A percentile compares a stretch with the other conserved stretches of the same genome.
phyloP scores from a whole-genome alignment of 345 rosid species.

The Populus euphratica region DNA sequence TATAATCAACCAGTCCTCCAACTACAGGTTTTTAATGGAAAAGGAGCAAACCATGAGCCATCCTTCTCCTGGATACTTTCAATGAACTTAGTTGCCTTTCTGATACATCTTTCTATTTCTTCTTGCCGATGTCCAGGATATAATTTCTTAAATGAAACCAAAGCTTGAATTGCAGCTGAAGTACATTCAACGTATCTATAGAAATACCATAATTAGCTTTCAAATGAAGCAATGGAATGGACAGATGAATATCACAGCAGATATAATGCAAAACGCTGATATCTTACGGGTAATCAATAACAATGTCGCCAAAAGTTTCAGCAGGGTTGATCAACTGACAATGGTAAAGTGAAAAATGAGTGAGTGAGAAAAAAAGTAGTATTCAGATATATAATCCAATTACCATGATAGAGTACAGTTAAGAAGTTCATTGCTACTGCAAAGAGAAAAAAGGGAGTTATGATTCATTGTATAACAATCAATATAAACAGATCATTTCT shows the following conservation, averaged over 20 bases:
- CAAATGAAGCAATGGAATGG: background rate
- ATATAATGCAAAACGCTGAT: conserved; percentile 17
- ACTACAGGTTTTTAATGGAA: background rate
- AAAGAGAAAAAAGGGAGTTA: background rate
- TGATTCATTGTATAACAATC: background rate
- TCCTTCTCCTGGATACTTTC: conserved; percentile 70
- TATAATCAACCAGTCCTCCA: conserved; percentile 1
- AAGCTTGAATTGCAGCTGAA: conserved; percentile 87
- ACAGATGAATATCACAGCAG: background rate
- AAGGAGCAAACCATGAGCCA: conserved; percentile 85
- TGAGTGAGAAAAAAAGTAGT: background rate
- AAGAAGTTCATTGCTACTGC: background rate
- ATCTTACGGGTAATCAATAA: conserved; percentile 93
- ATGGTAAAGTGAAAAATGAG: background rate
- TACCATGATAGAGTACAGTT: background rate
- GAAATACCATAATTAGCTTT: background rate
- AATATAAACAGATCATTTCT: background rate
- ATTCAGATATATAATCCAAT: background rate
- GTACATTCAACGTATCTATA: conserved; percentile 90
- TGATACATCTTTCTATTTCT: conserved; percentile 71
- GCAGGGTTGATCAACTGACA: conserved; percentile 88
- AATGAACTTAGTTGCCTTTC: conserved; percentile 58
- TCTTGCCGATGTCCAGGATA: conserved; percentile 72
- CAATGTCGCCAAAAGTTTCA: conserved; percentile 97
- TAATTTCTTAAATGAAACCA: conserved; percentile 57